Conservation (phyloP, 192 early-diverging fungal species). For the Backusella macrospora region DNA sequence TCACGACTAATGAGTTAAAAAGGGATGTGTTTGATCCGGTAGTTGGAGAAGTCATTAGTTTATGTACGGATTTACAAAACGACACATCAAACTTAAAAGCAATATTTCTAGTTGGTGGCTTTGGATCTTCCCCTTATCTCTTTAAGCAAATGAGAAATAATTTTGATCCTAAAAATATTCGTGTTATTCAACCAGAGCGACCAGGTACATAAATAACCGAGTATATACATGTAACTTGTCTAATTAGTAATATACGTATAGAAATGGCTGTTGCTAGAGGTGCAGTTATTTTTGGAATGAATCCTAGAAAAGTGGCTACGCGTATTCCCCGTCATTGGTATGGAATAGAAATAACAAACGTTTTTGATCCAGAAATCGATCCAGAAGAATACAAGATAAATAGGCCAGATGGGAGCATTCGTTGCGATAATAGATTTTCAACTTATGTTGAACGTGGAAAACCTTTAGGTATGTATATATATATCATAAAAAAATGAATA, state of each 20-base stretch:
- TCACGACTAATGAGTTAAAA: slow-evolving; percentile 46
- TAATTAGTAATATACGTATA: background rate
- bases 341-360: slow-evolving; percentile 50
- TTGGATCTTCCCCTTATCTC: slow-evolving; percentile 51
- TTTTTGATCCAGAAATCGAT: slow-evolving; percentile 48
- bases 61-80: slow-evolving; percentile 42
- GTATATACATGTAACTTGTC: background rate
- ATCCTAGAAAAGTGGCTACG: slow-evolving; percentile 30
- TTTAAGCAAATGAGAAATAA: slow-evolving; percentile 47
- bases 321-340: slow-evolving; percentile 49
- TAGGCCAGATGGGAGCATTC: slow-evolving; percentile 47
- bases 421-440: slow-evolving; percentile 51
- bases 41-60: slow-evolving; percentile 39
- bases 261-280: slow-evolving; percentile 50
- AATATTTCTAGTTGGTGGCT: slow-evolving; percentile 56
- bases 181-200: slow-evolving; percentile 24
- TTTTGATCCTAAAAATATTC: slow-evolving; percentile 31
- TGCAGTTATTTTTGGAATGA: slow-evolving; percentile 49
- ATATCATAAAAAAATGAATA: background rate
- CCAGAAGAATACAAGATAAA: slow-evolving; percentile 51
- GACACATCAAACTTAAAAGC: slow-evolving; percentile 43
- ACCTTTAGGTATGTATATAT: slow-evolving; percentile 31
- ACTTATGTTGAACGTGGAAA: slow-evolving; percentile 50
- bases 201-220: slow-evolving; percentile 20
- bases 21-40: slow-evolving; percentile 54